These are phyloP conservation scores for Ceratobasidium sp. DNA, from an alignment of 1,284 basidiomycete species.

Conservation along the genomic window DNA sequence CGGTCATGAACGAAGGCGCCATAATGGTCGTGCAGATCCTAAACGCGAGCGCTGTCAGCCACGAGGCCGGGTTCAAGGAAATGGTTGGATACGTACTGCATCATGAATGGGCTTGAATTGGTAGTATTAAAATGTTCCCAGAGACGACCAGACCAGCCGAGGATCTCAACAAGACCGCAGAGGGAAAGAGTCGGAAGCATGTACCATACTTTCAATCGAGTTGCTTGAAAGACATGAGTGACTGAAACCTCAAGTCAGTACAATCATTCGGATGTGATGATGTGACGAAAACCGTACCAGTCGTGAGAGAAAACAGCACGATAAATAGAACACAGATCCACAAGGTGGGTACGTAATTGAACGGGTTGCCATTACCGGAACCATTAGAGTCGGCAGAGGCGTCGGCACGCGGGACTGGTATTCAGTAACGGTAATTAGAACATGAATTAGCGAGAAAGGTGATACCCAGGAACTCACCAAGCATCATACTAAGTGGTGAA, in stretches of 20 bases:
- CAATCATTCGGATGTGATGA: background rate
- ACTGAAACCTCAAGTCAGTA: constrained; percentile 51
- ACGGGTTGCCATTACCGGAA: constrained; percentile 15
- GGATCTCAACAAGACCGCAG: constrained; percentile 50
- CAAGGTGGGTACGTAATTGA: constrained; percentile 39
- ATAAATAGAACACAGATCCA: constrained; percentile 45
- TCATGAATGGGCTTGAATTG: constrained; percentile 34
- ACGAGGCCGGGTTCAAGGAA: background rate
- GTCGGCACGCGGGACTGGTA: constrained; percentile 9
- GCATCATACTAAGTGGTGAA: background rate
- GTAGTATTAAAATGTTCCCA: constrained; percentile 33
- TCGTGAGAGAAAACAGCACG: constrained; percentile 45
- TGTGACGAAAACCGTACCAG: background rate
- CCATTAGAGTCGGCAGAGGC: background rate
- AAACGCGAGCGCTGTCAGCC: background rate
- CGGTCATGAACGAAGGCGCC: constrained; percentile 46
- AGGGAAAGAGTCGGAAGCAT: constrained; percentile 50
- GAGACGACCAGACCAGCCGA: constrained; percentile 48
- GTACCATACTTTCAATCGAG: constrained; percentile 51
- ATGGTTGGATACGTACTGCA: constrained; percentile 32
- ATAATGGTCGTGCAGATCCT: constrained; percentile 45
- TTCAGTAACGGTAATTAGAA: constrained; percentile 2
- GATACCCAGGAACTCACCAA: background rate
- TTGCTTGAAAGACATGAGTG: constrained; percentile 50
- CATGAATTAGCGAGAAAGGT: background rate